These are phyloP conservation scores for Chaetomium tenue DNA, from an alignment of 495 filamentous ascomycete genomes.

Conservation along the genomic window DNA sequence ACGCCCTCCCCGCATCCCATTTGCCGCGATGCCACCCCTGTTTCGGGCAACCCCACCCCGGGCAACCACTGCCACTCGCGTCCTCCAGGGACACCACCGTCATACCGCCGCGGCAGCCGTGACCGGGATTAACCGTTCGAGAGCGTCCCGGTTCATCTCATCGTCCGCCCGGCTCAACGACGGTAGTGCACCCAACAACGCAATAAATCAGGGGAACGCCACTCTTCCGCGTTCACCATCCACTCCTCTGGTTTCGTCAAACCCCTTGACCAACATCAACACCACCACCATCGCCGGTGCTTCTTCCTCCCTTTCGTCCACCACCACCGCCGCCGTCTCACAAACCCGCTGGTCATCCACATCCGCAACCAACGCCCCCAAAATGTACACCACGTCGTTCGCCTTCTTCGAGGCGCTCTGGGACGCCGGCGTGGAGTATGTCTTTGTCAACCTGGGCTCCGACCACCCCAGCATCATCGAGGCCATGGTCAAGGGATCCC, in stretches of 20 bases:
- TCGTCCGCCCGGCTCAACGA: background rate
- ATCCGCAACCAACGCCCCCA: conserved; percentile 14
- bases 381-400: conserved; percentile 54
- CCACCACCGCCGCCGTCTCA: background rate
- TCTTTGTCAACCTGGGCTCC: conserved; percentile 93
- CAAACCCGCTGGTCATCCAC: conserved; percentile 17
- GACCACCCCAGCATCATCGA: conserved; percentile 92
- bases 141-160: conserved; percentile 11
- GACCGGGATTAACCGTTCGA: conserved; percentile 1
- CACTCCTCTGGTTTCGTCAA: background rate
- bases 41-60: conserved; percentile 23
- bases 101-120: conserved; percentile 10
- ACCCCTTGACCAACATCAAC: background rate
- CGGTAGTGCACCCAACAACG: background rate
- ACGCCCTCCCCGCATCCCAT: conserved; percentile 13
- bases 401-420: conserved; percentile 96
- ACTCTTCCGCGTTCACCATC: background rate
- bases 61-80: conserved; percentile 9
- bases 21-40: conserved; percentile 24
- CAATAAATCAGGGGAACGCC: conserved; percentile 3
- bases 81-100: conserved; percentile 2
- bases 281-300: background rate
- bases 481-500: conserved; percentile 88
- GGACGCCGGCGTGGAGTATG: conserved; percentile 86
- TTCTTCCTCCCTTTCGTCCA: background rate